Evolutionary conservation across 1,284 basidiomycete genomes (phyloP), one percentile per base, ranked within the genome.

Genomic region (Thecaphora thlaspeos): DNA sequence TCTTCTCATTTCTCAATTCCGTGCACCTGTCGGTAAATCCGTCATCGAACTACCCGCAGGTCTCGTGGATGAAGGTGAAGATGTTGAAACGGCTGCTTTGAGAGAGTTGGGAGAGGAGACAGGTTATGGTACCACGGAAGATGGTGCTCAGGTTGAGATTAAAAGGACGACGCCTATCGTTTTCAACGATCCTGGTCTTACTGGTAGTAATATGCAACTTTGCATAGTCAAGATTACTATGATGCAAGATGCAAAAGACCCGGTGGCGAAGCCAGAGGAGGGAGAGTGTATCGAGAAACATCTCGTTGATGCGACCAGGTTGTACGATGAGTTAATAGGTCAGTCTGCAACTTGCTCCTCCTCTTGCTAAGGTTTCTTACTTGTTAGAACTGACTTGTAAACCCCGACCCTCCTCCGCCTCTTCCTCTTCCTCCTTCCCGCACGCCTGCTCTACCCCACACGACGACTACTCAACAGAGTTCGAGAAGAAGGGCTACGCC

Each of bases 1-100:
- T 2, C 55, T 77, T 7, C 56, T 78, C 22, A 66, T 78, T 37
- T 68, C 68, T 5, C 74, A 76, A 39, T 75, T 68, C 39, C 47
- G 74, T 12, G 65, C 70, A 4, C 71, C 70, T 11, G 66, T 71
- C 1, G 71, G 64, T 9, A 42, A 55, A 23, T 60, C 56, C 32
- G 72, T 75, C 14, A 65, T 78, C 41, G 76, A 78, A 60, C 58
- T 78, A 50, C 76, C 76, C 1, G 76, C 76, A 1, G 76, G 76
- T 2, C 59, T 78, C 12, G 58, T 78, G 23, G 76, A 78, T 39
- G 67, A 58, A 1, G 68, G 72, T 7, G 76, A 77, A 41, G 69
- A 69, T 21, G 70, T 66, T 3, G 59, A 71, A 41, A 23, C 61
- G n/a, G 76, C 75, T 2, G 76, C 70, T 0, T 52, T 73, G 34